A percentile compares a stretch with the other conserved stretches of the same genome.
Conservation (phyloP, 2,329 filamentous ascomycete species). For the Epichloe bromicola region DNA sequence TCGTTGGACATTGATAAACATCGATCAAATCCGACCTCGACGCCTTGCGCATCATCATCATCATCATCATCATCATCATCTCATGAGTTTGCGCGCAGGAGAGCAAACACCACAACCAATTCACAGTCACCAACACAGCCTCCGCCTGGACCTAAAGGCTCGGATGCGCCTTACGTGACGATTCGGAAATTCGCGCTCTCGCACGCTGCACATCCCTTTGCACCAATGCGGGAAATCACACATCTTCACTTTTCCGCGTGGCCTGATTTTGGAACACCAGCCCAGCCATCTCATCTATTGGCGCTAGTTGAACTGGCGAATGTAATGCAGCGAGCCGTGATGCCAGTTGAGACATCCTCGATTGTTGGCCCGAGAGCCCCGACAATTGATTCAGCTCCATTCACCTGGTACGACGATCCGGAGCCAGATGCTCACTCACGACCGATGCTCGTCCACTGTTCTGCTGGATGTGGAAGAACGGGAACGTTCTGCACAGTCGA, state of each 20-base stretch:
- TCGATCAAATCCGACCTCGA: constrained; percentile 24
- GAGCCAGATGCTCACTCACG: constrained; percentile 39
- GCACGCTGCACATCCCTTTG: constrained; percentile 65
- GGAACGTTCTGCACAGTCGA: constrained; percentile 96
- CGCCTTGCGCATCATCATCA: constrained; percentile 11
- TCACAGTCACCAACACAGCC: constrained; percentile 22
- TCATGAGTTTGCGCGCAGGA: constrained; percentile 31
- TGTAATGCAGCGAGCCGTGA: constrained; percentile 49
- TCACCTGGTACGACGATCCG: constrained; percentile 45
- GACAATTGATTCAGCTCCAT: constrained; percentile 17
- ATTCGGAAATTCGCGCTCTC: constrained; percentile 79
- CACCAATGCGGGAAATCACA: constrained; percentile 80
- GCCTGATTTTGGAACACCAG: constrained; percentile 92
- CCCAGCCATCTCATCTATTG: constrained; percentile 75
- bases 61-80: constrained; percentile 3
- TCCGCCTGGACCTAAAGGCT: constrained; percentile 13
- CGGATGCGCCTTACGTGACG: constrained; percentile 61
- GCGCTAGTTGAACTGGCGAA: constrained; percentile 83
- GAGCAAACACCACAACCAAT: constrained; percentile 41
- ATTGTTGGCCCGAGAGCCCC: constrained; percentile 19
- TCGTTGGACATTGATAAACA: constrained; percentile 57
- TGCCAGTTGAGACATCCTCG: constrained; percentile 31
- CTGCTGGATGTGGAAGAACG: constrained; percentile 87
- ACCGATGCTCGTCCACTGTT: constrained; percentile 87
- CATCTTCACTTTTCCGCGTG: constrained; percentile 92